phyloP scores from a whole-genome alignment of 441 rosid genomes.

The Macaranga tanarius region DNA sequence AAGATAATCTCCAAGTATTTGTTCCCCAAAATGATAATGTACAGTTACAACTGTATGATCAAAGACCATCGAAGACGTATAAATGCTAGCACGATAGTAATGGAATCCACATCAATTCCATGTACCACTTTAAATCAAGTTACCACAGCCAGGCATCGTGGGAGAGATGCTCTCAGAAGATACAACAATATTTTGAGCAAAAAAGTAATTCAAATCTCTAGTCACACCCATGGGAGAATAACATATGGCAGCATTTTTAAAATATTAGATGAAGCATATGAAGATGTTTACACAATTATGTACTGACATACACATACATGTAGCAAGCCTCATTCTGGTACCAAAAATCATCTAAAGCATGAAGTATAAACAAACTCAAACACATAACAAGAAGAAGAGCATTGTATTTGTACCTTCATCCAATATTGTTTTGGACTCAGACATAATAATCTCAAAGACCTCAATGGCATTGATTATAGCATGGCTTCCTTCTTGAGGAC shows the following conservation, averaged over 20 bases:
- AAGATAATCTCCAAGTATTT: neutral
- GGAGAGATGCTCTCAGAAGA: neutral
- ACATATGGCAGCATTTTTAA: neutral
- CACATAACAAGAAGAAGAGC: neutral
- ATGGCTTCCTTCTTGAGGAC: constrained; percentile 57
- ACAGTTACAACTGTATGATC: neutral
- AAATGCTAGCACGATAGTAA: neutral
- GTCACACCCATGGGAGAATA: neutral
- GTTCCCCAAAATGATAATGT: neutral
- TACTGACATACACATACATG: neutral
- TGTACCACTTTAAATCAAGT: neutral
- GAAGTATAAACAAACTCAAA: neutral
- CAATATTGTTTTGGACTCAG: constrained; percentile 65
- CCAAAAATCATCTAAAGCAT: neutral
- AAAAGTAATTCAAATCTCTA: neutral
- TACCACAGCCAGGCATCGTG: neutral
- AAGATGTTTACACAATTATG: too few relatives aligned
- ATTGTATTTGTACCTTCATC: constrained; percentile 75
- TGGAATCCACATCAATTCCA: neutral
- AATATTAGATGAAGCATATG: neutral
- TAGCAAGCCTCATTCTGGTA: constrained; percentile 12
- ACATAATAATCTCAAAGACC: constrained; percentile 64
- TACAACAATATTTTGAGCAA: neutral
- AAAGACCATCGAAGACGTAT: neutral
- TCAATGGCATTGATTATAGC: constrained; percentile 88